Conservation (phyloP, 441 rosid species). For the Adansonia grandidieri region DNA sequence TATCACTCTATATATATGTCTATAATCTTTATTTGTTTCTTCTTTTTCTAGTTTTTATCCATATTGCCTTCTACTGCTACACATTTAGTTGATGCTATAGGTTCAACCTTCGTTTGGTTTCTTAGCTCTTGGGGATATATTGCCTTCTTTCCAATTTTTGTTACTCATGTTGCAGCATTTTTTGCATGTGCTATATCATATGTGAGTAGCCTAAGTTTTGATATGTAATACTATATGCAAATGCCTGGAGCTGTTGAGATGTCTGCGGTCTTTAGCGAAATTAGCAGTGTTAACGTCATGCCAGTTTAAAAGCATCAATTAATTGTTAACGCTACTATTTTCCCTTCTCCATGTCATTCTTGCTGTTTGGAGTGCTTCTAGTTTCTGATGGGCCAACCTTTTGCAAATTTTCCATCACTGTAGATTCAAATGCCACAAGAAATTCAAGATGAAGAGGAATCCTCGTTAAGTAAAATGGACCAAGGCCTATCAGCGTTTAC, state of each 20-base stretch:
- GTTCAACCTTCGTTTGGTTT: background rate
- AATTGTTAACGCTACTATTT: background rate
- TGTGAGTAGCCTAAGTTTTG: background rate
- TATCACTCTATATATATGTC: background rate
- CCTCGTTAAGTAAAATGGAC: constrained; percentile 96
- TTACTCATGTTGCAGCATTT: background rate
- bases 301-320: background rate
- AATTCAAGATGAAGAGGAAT: constrained; percentile 97
- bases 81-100: background rate
- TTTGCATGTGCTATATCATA: background rate
- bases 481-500: constrained; percentile 81
- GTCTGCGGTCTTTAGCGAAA: background rate
- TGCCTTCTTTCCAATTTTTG: background rate
- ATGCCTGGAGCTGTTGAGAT: background rate
- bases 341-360: background rate
- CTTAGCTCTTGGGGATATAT: background rate
- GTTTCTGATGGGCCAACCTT: constrained; percentile 16
- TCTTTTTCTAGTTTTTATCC: background rate
- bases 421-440: constrained; percentile 93
- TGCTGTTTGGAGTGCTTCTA: background rate
- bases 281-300: background rate
- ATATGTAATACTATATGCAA: background rate
- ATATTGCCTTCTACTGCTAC: background rate
- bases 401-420: constrained; percentile 84
- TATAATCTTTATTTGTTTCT: background rate